phyloP scores from a whole-genome alignment of 441 rosid genomes.

The Euphorbia corollata region DNA sequence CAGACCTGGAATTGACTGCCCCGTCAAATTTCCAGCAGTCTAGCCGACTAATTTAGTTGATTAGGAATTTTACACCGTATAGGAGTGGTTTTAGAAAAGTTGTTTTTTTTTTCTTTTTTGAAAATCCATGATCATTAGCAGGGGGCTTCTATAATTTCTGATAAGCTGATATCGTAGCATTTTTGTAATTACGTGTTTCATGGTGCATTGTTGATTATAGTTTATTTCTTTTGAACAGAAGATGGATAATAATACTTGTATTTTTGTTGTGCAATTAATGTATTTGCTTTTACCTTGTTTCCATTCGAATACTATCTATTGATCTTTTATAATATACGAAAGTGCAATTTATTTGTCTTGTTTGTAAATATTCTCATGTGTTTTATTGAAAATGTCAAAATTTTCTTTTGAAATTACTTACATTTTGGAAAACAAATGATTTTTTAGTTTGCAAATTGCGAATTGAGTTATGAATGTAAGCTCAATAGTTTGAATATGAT shows the following conservation, averaged over 20 bases:
- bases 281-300: slow-evolving; percentile 9
- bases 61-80: slow-evolving; percentile 26
- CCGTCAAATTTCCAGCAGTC: slow-evolving; percentile 36
- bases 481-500: too few species aligned
- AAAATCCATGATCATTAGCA: not conserved
- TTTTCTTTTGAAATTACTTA: too few species aligned
- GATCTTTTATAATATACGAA: too few species aligned
- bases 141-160: slow-evolving; percentile 20
- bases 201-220: slow-evolving; percentile 11
- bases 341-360: too few species aligned
- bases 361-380: too few species aligned
- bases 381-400: too few species aligned
- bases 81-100: slow-evolving; percentile 16
- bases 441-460: too few species aligned
- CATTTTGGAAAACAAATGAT: too few species aligned
- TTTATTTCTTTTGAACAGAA: slow-evolving; percentile 7
- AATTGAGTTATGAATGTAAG: too few species aligned
- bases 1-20: slow-evolving; percentile 26
- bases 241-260: slow-evolving; percentile 6
- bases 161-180: slow-evolving; percentile 25
- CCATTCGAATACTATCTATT: too few species aligned
- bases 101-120: not conserved
- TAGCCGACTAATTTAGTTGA: slow-evolving; percentile 27
- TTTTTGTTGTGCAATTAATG: slow-evolving; percentile 13
- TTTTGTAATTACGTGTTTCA: slow-evolving; percentile 32